Evolutionary conservation across 163 green algal genomes (phyloP).

Genomic region (Coccomyxa subellipsoidea): DNA sequence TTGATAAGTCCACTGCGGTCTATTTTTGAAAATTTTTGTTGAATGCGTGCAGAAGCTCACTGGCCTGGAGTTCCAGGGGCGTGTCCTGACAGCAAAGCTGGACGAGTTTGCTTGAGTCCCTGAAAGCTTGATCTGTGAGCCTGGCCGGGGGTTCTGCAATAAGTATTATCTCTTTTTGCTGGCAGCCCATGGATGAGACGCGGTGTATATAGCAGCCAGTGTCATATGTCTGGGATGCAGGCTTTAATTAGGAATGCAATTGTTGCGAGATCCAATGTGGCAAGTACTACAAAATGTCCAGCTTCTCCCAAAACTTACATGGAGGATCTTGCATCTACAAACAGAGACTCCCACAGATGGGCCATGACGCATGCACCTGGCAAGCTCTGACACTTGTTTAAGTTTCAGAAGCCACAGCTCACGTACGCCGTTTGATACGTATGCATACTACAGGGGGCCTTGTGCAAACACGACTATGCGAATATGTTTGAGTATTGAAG

Average conservation of each 20-base stretch:
- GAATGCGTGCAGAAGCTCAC: slow-evolving; percentile 23
- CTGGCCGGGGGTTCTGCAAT: not conserved
- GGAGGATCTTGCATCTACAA: too few relatives aligned
- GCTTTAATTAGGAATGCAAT: not conserved
- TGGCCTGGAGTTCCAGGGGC: slow-evolving; percentile 36
- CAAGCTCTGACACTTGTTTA: too few relatives aligned
- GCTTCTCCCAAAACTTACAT: too few relatives aligned
- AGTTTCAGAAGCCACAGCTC: too few relatives aligned
- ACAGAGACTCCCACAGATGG: too few relatives aligned
- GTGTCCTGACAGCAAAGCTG: slow-evolving; percentile 30
- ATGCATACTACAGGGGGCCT: too few relatives aligned
- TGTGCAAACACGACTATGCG: not conserved
- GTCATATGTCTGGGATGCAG: too few relatives aligned
- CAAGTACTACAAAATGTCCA: too few relatives aligned
- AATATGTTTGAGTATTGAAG: not conserved
- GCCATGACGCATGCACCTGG: too few relatives aligned
- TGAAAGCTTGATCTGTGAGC: not conserved
- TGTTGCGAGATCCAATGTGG: not conserved
- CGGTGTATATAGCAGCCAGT: not conserved
- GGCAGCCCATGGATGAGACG: not conserved
- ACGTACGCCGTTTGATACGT: too few relatives aligned
- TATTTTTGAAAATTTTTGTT: not conserved
- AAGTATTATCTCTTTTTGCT: not conserved
- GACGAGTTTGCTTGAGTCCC: slow-evolving; percentile 32
- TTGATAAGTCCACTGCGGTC: not conserved